phyloP scores from a whole-genome alignment of 2,329 filamentous ascomycete genomes.

The Harringtonia lauricola region DNA sequence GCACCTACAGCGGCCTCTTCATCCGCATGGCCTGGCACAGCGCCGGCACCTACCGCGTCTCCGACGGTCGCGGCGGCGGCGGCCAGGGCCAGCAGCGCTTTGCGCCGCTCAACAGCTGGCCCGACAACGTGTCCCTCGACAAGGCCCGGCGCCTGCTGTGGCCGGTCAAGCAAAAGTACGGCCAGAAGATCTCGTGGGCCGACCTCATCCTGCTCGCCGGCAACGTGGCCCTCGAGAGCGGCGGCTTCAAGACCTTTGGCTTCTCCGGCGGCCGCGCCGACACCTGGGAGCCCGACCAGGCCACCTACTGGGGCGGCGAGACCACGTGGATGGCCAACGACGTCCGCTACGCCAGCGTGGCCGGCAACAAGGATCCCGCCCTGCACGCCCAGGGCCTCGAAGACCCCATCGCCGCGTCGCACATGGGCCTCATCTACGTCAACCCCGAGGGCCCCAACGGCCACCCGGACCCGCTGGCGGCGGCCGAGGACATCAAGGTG shows the following conservation, averaged over 20 bases:
- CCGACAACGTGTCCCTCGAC: slow-evolving; percentile 67
- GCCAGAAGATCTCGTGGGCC: slow-evolving; percentile 72
- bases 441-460: slow-evolving; percentile 71
- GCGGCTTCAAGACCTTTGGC: slow-evolving; percentile 64
- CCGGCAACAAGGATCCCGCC: slow-evolving; percentile 30
- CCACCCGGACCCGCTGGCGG: slow-evolving; percentile 55
- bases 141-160: slow-evolving; percentile 70
- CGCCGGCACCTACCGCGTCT: slow-evolving; percentile 66
- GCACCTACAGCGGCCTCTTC: slow-evolving; percentile 72
- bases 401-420: slow-evolving; percentile 53
- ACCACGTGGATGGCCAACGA: slow-evolving; percentile 66
- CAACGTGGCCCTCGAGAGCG: slow-evolving; percentile 67
- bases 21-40: slow-evolving; percentile 76
- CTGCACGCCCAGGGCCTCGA: slow-evolving; percentile 55
- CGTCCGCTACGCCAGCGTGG: slow-evolving; percentile 49
- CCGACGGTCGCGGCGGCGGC: slow-evolving; percentile 64
- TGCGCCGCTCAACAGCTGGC: slow-evolving; percentile 73
- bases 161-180: slow-evolving; percentile 80
- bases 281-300: slow-evolving; percentile 66
- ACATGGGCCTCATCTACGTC: slow-evolving; percentile 74
- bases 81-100: slow-evolving; percentile 69
- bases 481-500: slow-evolving; percentile 60
- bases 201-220: slow-evolving; percentile 61
- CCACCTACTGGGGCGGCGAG: slow-evolving; percentile 69
- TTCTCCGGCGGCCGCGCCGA: slow-evolving; percentile 64